A percentile compares a stretch with the other conserved stretches of the same genome.
Conservation (phyloP, 768 basidiomycete species). For the Boletales sp. region DNA sequence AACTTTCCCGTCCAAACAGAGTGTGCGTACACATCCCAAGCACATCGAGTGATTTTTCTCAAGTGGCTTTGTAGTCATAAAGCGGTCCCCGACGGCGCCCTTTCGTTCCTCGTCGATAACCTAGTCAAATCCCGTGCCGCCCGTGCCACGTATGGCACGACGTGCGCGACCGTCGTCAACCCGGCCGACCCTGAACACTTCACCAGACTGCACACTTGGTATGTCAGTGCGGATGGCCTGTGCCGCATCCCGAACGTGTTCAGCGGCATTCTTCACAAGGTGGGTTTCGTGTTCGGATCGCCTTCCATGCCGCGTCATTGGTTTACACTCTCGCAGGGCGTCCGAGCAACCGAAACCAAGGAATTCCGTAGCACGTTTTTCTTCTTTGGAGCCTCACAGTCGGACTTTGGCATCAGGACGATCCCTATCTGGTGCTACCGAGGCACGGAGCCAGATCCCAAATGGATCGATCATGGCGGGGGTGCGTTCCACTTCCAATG, state of each 20-base stretch:
- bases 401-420: neutral
- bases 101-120: conserved; percentile 37
- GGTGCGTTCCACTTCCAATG: neutral
- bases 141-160: conserved; percentile 51
- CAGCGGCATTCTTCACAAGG: conserved; percentile 5
- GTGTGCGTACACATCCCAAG: conserved; percentile 35
- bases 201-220: conserved; percentile 9
- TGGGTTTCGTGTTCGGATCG: neutral
- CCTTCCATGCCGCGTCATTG: no score
- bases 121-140: conserved; percentile 44
- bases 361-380: conserved; percentile 15
- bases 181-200: conserved; percentile 5
- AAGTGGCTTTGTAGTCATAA: conserved; percentile 27
- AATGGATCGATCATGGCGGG: conserved; percentile 8
- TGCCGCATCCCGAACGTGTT: conserved; percentile 5
- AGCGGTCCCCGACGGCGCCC: conserved; percentile 50
- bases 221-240: neutral
- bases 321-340: conserved; percentile 2
- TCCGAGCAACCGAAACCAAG: conserved; percentile 4
- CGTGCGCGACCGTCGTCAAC: conserved; percentile 26
- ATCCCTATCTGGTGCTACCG: conserved; percentile 11
- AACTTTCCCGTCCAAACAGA: conserved; percentile 45
- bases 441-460: conserved; percentile 3
- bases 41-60: no score
- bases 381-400: neutral